Conservation (phyloP, 305 asterid species). For the Nicotiana rustica region DNA sequence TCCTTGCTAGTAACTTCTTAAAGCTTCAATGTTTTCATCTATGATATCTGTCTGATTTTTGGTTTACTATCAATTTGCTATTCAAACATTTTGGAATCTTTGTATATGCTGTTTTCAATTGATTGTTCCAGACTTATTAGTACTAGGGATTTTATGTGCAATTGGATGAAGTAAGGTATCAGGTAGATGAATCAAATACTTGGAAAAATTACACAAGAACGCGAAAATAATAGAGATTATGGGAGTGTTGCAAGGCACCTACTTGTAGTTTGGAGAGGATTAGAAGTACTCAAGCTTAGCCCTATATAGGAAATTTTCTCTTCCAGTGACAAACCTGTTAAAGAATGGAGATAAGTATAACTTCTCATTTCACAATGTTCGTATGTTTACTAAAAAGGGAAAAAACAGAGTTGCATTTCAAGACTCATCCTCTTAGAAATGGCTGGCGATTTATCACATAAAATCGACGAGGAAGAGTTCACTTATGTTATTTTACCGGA, state of each 20-base stretch:
- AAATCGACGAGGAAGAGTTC: not conserved
- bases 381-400: too few relatives aligned
- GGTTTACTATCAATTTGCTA: not conserved
- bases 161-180: not conserved
- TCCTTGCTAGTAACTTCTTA: not conserved
- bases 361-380: not conserved
- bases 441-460: not conserved
- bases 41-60: not conserved
- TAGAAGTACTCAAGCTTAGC: constrained; percentile 18
- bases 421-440: constrained; percentile 12
- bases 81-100: constrained; percentile 3
- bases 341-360: not conserved
- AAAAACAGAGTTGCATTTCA: not conserved
- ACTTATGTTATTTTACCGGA: not conserved
- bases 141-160: not conserved
- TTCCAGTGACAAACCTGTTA: not conserved
- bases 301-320: not conserved
- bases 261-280: constrained; percentile 9
- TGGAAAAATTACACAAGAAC: not conserved
- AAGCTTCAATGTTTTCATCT: not conserved
- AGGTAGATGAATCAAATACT: not conserved
- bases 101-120: not conserved
- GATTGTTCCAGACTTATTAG: not conserved
- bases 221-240: too few relatives aligned
- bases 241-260: not conserved